A percentile compares a stretch with the other conserved stretches of the same genome.
Conservation (phyloP, 495 filamentous ascomycete species). For the Opeltia flavorubescens region DNA sequence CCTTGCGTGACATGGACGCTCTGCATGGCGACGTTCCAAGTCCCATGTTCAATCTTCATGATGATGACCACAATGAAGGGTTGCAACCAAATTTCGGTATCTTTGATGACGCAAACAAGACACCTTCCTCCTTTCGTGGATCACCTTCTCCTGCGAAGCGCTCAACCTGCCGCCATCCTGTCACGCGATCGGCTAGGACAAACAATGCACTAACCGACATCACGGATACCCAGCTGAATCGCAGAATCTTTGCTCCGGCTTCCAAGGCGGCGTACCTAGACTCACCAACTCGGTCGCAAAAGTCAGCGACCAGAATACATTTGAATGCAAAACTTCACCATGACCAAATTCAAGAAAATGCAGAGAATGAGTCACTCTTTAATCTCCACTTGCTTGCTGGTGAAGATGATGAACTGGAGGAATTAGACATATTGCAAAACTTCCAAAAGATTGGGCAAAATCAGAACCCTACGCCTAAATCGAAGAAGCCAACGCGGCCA, state of each 20-base stretch:
- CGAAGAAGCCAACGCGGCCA: constrained; percentile 25
- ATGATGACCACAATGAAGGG: constrained; percentile 27
- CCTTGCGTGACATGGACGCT: constrained; percentile 57
- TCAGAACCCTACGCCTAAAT: constrained; percentile 22
- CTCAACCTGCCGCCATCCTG: constrained; percentile 46
- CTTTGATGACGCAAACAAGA: constrained; percentile 47
- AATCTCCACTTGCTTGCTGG: constrained; percentile 41
- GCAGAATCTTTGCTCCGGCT: constrained; percentile 26
- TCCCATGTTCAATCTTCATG: constrained; percentile 52
- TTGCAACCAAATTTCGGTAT: constrained; percentile 51
- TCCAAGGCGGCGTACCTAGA: constrained; percentile 16
- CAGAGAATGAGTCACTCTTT: constrained; percentile 47
- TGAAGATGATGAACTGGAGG: constrained; percentile 50
- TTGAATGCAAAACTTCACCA: constrained; percentile 32
- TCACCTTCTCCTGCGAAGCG: constrained; percentile 67
- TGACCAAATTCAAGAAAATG: constrained; percentile 38
- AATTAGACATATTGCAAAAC: constrained; percentile 73
- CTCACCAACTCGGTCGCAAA: constrained; percentile 31
- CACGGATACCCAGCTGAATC: constrained; percentile 38
- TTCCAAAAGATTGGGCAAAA: constrained; percentile 74
- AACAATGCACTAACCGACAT: constrained; percentile 52
- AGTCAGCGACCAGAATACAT: no score
- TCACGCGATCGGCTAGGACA: constrained; percentile 42
- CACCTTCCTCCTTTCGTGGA: constrained; percentile 34
- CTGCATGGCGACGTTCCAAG: constrained; percentile 51